Base-by-base conservation (phyloP, 768 basidiomycete genomes). In the Clavulina sp. region DNA sequence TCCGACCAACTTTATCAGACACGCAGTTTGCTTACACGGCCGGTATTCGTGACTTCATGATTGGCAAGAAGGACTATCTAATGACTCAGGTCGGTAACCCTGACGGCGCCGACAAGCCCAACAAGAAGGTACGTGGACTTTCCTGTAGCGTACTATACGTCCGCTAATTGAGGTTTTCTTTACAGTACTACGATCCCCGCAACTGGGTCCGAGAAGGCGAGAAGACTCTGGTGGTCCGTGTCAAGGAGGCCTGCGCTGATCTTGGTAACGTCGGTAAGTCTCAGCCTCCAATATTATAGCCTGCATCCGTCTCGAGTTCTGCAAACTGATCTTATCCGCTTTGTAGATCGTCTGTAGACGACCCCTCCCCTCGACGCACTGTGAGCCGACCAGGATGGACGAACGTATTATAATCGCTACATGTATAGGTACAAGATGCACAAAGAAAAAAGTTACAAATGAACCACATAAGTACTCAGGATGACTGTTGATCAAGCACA, bases 171-270 rank as follows among this genome's bases (percentile, higher is more conserved):
- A 44, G 18, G 32, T 56, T 28, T 16, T 19, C 6, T 36, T 30
- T 19, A 13, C 56, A 84, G 83, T 82, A 66, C 73, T 93, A 93
- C 69, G 89, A 93, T 66, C 92, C 91, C 48, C 86, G 93, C 72
- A 81, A 92, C 54, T 99, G 93, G 93, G 89, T 99, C 48, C 85
- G 93, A 61, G 89, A 95, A 69, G 92, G 92, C 58, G 91, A 97
- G 73, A 91, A 92, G 78, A 93, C 89, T 19, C 76, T 97, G 58
- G 44, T 65, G 46, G 74, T 66, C 56, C 87, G 93, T 62, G 87
- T 95, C 70, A 86, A 89, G 69, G 81, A 84, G 66, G 91, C 93
- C n/a, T 91, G 88, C 69, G 59, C 66, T 40, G 93, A 99, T 68
- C 76, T 99, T 54, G 86, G 82, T 58, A 87, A 78, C 64, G 66